Evolutionary conservation across 345 rosid genomes (phyloP).

Genomic region (Populus davidiana): DNA sequence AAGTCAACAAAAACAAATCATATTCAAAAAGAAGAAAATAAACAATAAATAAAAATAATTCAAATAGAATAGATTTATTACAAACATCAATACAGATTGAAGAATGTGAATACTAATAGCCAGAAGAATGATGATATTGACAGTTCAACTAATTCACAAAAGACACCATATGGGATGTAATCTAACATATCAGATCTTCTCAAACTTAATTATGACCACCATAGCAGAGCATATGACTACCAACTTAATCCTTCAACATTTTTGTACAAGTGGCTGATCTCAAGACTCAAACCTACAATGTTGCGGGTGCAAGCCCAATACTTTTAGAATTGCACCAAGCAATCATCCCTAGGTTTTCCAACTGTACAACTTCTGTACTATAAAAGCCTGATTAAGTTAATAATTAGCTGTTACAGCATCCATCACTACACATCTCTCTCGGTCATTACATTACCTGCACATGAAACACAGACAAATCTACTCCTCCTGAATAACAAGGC

Average conservation of each 20-base stretch:
- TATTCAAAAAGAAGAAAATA: not conserved
- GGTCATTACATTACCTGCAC: not conserved
- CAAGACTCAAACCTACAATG: too few relatives aligned
- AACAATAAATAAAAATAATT: not conserved
- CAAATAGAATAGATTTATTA: not conserved
- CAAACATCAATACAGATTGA: not conserved
- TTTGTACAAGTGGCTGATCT: too few relatives aligned
- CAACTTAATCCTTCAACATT: too few relatives aligned
- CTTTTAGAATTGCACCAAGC: too few relatives aligned
- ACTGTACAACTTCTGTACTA: not conserved
- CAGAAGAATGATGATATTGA: not conserved
- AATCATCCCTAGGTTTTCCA: too few relatives aligned
- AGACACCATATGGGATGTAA: too few relatives aligned
- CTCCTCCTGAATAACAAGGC: not conserved
- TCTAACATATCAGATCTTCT: too few relatives aligned
- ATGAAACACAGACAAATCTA: not conserved
- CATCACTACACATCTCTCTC: not conserved
- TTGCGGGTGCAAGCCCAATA: too few relatives aligned
- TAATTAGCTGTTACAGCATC: not conserved
- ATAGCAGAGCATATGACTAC: too few relatives aligned
- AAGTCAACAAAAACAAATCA: conserved; percentile 16
- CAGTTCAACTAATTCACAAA: too few relatives aligned
- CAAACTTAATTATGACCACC: too few relatives aligned
- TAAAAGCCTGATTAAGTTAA: not conserved
- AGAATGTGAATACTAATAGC: too few relatives aligned